Evolutionary conservation across 257 asterid genomes (phyloP).

Genomic region (Salvia miltiorrhiza): DNA sequence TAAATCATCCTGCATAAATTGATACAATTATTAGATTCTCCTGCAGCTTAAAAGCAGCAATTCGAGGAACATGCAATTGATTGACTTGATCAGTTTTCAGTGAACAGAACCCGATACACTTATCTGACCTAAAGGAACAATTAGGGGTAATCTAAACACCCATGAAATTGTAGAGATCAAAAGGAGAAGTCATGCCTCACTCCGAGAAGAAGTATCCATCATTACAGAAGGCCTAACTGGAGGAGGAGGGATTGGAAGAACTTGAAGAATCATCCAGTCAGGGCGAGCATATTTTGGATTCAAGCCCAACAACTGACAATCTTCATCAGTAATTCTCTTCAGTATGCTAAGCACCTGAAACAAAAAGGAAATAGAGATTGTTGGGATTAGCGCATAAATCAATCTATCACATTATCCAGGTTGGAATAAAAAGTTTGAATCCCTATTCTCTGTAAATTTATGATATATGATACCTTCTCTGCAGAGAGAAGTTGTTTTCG

Average conservation of each 20-base stretch:
- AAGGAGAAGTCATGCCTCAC: slow-evolving; percentile 66
- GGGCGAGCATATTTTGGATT: slow-evolving; percentile 96
- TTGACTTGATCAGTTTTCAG: slow-evolving; percentile 7
- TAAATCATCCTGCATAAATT: slow-evolving; percentile 81
- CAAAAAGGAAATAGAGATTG: slow-evolving; percentile 3
- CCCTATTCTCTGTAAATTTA: background rate
- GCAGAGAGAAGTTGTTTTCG: slow-evolving; percentile 86
- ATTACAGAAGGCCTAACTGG: slow-evolving; percentile 99
- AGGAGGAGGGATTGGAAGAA: slow-evolving; percentile 97
- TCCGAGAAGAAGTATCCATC: slow-evolving; percentile 99
- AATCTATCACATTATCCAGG: slow-evolving; percentile 4
- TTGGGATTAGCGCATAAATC: background rate
- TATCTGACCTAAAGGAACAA: slow-evolving; percentile 6
- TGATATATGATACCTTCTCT: slow-evolving; percentile 55
- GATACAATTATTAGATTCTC: slow-evolving; percentile 24
- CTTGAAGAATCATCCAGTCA: slow-evolving; percentile 99
- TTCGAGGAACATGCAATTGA: background rate
- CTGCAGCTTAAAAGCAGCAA: background rate
- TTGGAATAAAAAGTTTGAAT: background rate
- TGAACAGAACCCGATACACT: slow-evolving; percentile 9
- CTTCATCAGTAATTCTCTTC: slow-evolving; percentile 94
- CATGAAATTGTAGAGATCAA: slow-evolving; percentile 12
- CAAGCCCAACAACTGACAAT: slow-evolving; percentile 72
- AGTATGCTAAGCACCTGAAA: slow-evolving; percentile 85
- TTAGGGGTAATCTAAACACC: slow-evolving; percentile 7